Percentiles rank a stretch among this genome's conserved stretches.
Evolutionary conservation across 2,329 filamentous ascomycete species (phyloP).

Genomic region (Beauveria brongniartii): DNA sequence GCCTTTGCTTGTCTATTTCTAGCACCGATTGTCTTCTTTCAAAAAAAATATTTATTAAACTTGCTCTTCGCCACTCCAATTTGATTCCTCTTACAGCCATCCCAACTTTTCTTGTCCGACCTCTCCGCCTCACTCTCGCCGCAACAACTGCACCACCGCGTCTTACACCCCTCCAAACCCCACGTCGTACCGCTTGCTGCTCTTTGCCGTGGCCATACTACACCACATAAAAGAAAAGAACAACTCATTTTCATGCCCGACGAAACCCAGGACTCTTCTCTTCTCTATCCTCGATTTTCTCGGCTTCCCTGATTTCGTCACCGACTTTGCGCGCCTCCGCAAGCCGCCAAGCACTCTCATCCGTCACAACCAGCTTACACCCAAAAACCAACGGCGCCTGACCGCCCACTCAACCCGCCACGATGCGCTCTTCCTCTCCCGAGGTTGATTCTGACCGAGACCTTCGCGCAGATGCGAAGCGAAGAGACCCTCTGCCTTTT

Average conservation of each 20-base stretch:
- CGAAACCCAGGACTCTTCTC: not conserved
- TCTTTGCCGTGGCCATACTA: not conserved
- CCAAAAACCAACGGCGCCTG: not conserved
- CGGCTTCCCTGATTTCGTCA: not conserved
- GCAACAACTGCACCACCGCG: slow-evolving; percentile 3
- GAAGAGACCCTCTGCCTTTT: slow-evolving; percentile 24
- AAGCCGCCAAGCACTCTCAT: not conserved
- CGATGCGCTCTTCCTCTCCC: slow-evolving; percentile 22
- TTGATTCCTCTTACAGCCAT: not conserved
- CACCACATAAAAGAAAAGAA: not conserved
- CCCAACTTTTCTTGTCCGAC: not conserved
- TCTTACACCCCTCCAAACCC: slow-evolving; percentile 4
- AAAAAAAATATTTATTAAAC: not conserved
- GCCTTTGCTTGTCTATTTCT: not conserved
- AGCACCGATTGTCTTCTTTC: not conserved
- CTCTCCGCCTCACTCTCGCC: not conserved
- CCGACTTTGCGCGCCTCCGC: not conserved
- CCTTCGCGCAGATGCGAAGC: slow-evolving; percentile 15
- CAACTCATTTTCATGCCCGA: not conserved
- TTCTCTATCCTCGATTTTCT: not conserved
- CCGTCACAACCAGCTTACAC: slow-evolving; percentile 4
- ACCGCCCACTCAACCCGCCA: slow-evolving; percentile 13
- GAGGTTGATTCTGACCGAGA: slow-evolving; percentile 16
- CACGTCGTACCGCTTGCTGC: not conserved
- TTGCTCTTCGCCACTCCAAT: not conserved